Evolutionary conservation across 345 rosid genomes (phyloP).

Genomic region (Anacardium occidentale): DNA sequence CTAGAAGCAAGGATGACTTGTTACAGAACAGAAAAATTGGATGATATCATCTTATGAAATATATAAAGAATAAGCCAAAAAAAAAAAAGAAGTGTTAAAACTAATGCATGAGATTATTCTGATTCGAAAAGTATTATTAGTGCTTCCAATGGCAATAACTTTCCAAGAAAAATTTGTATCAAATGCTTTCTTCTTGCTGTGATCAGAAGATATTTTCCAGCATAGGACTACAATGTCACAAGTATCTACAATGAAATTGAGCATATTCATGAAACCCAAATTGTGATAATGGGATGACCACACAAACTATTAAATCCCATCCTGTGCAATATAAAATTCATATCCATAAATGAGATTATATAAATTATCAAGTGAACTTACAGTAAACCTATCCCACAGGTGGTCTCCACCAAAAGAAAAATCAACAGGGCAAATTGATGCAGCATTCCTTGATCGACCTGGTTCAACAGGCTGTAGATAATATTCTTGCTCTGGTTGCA

Average conservation of each 20-base stretch:
- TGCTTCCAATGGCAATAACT: neutral
- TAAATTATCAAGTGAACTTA: conserved; percentile 43
- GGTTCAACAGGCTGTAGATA: conserved; percentile 87
- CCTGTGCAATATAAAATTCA: neutral
- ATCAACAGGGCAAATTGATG: conserved; percentile 78
- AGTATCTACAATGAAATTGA: neutral
- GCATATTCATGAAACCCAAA: neutral
- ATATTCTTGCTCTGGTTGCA: conserved; percentile 93
- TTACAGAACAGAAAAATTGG: neutral
- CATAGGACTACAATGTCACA: neutral
- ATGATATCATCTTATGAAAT: neutral
- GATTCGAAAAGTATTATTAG: conserved; percentile 3
- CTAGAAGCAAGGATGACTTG: neutral
- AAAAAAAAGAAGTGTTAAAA: neutral
- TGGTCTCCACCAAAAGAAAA: conserved; percentile 90
- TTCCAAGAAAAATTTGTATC: neutral
- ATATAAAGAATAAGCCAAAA: neutral
- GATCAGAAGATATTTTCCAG: neutral
- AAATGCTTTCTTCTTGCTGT: too few species aligned
- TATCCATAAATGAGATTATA: conserved; percentile 4
- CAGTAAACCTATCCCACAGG: conserved; percentile 91
- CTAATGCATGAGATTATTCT: neutral
- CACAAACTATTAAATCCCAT: conserved; percentile 4
- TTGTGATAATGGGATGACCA: conserved; percentile 1
- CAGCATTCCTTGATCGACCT: conserved; percentile 72